These are phyloP conservation scores for Leccinum solheimii DNA, from an alignment of 1,284 basidiomycete genomes.

Conservation along the genomic window DNA sequence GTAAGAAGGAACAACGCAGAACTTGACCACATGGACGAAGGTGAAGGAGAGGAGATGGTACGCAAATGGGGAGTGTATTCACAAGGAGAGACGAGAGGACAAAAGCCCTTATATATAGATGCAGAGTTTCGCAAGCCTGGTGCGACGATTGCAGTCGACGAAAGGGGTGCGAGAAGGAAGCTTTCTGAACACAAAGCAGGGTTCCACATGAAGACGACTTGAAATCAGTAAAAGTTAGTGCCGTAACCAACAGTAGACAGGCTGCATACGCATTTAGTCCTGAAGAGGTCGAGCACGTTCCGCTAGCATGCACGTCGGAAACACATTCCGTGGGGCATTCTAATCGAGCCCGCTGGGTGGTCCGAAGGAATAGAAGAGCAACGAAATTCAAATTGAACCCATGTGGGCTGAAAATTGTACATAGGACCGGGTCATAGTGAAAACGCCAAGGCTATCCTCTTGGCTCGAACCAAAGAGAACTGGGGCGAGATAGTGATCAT, in stretches of 20 bases:
- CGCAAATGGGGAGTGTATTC: background rate
- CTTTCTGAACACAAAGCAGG: slow-evolving; percentile 1
- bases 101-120: too few relatives aligned
- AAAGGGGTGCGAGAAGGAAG: slow-evolving; percentile 5
- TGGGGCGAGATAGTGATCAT: background rate
- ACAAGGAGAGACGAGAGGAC: too few relatives aligned
- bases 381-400: slow-evolving; percentile 11
- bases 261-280: background rate
- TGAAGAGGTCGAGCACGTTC: background rate
- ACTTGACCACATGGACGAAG: slow-evolving; percentile 12
- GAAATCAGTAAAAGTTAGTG: background rate
- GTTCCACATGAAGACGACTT: background rate
- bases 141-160: background rate
- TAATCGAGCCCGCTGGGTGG: background rate
- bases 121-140: background rate
- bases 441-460: slow-evolving; percentile 1
- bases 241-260: slow-evolving; percentile 4
- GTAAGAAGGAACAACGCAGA: slow-evolving; percentile 13
- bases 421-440: background rate
- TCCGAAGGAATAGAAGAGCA: slow-evolving; percentile 1
- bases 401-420: background rate
- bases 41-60: background rate
- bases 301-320: slow-evolving; percentile 5
- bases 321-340: background rate
- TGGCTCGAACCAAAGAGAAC: background rate